These are phyloP conservation scores for Allomyces javanicus DNA, from an alignment of 192 early-diverging fungal genomes.

Conservation along the genomic window DNA sequence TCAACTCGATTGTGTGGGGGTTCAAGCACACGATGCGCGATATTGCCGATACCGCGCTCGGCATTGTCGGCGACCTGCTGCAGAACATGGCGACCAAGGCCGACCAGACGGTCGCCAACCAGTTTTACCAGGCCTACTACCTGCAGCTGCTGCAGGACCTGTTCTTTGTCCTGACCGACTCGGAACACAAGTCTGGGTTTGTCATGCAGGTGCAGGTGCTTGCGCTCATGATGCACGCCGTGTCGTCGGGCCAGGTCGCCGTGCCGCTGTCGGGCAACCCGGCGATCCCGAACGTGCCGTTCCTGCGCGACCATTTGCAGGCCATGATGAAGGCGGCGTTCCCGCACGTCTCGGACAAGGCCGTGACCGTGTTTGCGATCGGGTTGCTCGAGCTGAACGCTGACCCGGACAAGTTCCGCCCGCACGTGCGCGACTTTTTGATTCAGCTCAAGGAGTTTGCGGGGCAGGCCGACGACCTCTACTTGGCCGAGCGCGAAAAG, in stretches of 20 bases:
- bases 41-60: conserved; percentile 78
- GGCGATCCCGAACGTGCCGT: conserved; percentile 58
- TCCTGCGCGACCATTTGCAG: conserved; percentile 63
- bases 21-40: conserved; percentile 99
- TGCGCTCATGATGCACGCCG: conserved; percentile 70
- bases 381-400: conserved; percentile 71
- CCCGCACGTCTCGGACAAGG: conserved; percentile 75
- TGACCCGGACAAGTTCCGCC: conserved; percentile 69
- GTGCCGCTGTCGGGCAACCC: conserved; percentile 49
- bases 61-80: conserved; percentile 70
- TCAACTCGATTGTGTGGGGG: conserved; percentile 93
- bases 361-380: conserved; percentile 60
- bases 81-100: conserved; percentile 52
- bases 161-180: conserved; percentile 90
- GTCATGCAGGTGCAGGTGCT: conserved; percentile 77
- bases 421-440: conserved; percentile 88
- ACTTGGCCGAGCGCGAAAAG: conserved; percentile 74
- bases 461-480: conserved; percentile 53
- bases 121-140: conserved; percentile 85
- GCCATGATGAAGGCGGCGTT: conserved; percentile 43
- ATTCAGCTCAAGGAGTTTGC: conserved; percentile 87
- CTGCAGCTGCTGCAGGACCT: conserved; percentile 82
- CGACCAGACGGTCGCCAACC: conserved; percentile 52
- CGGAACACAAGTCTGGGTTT: conserved; percentile 95
- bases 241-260: conserved; percentile 58